Evolutionary conservation across 1,284 basidiomycete genomes (phyloP).

Genomic region (Anthracocystis setariae): DNA sequence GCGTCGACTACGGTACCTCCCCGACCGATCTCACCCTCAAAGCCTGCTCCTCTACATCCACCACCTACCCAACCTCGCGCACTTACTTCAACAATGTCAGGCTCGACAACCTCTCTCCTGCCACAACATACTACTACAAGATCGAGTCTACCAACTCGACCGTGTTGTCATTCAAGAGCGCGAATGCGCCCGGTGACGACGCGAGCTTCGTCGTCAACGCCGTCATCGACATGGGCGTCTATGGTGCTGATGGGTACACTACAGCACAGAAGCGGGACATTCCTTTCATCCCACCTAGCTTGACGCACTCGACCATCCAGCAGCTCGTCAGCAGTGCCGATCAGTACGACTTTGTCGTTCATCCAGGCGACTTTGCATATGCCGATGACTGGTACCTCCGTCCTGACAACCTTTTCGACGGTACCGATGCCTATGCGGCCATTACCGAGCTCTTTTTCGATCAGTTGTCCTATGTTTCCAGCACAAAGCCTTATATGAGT

Average conservation of each 20-base stretch:
- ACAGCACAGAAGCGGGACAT: constrained; percentile 46
- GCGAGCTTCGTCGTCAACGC: constrained; percentile 59
- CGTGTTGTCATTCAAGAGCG: constrained; percentile 34
- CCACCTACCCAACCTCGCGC: constrained; percentile 52
- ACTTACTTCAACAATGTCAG: constrained; percentile 53
- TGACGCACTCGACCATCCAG: constrained; percentile 44
- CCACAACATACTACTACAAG: constrained; percentile 56
- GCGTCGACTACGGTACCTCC: constrained; percentile 43
- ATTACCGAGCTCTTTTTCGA: constrained; percentile 68
- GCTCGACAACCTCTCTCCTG: constrained; percentile 31
- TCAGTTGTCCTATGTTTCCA: constrained; percentile 64
- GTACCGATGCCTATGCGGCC: constrained; percentile 38
- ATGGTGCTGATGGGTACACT: constrained; percentile 65
- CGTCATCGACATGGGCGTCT: constrained; percentile 68
- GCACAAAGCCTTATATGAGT: constrained; percentile 55
- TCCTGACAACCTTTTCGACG: constrained; percentile 38
- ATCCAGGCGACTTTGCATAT: constrained; percentile 68
- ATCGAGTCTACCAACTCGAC: constrained; percentile 45
- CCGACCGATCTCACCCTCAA: constrained; percentile 8
- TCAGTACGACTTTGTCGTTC: constrained; percentile 46
- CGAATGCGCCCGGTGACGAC: constrained; percentile 24
- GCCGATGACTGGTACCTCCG: constrained; percentile 66
- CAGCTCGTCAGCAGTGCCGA: constrained; percentile 24
- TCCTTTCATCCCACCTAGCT: constrained; percentile 26
- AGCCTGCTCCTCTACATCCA: constrained; percentile 41